Conservation (phyloP, 2,329 filamentous ascomycete species). For the Penicillium glabrum region DNA sequence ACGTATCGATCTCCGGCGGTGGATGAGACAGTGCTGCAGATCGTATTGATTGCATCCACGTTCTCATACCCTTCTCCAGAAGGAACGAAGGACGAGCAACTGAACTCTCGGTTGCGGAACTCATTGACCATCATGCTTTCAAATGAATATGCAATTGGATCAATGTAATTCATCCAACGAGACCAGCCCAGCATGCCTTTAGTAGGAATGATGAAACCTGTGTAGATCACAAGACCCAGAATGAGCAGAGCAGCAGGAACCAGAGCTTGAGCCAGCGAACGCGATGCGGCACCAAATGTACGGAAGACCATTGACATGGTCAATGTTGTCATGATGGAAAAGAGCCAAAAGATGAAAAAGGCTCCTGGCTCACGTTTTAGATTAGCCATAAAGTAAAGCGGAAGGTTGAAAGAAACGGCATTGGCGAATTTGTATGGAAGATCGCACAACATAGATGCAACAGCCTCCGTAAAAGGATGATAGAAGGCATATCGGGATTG, state of each 20-base stretch:
- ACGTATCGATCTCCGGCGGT: neutral
- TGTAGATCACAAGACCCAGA: constrained; percentile 46
- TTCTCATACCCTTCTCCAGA: neutral
- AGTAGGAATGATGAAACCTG: constrained; percentile 39
- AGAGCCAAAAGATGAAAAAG: constrained; percentile 84
- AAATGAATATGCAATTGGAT: constrained; percentile 73
- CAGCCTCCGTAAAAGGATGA: constrained; percentile 84
- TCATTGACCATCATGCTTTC: constrained; percentile 83
- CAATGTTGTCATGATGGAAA: constrained; percentile 56
- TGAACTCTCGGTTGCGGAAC: constrained; percentile 67
- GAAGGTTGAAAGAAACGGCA: constrained; percentile 71
- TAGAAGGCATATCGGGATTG: constrained; percentile 87
- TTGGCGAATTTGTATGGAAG: constrained; percentile 78
- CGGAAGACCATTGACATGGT: constrained; percentile 87
- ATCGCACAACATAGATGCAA: constrained; percentile 82
- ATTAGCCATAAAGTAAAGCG: constrained; percentile 85
- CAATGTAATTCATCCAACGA: constrained; percentile 78
- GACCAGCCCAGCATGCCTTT: constrained; percentile 64
- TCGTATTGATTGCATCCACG: neutral
- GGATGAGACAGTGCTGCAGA: constrained; percentile 25
- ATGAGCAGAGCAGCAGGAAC: constrained; percentile 52
- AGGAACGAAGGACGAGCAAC: constrained; percentile 19
- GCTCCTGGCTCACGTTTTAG: constrained; percentile 69
- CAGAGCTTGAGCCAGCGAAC: constrained; percentile 58
- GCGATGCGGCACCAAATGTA: constrained; percentile 63